A percentile compares a stretch with the other conserved stretches of the same genome.
phyloP scores from a whole-genome alignment of 495 filamentous ascomycete species.

The Astrocystis sublimbata region DNA sequence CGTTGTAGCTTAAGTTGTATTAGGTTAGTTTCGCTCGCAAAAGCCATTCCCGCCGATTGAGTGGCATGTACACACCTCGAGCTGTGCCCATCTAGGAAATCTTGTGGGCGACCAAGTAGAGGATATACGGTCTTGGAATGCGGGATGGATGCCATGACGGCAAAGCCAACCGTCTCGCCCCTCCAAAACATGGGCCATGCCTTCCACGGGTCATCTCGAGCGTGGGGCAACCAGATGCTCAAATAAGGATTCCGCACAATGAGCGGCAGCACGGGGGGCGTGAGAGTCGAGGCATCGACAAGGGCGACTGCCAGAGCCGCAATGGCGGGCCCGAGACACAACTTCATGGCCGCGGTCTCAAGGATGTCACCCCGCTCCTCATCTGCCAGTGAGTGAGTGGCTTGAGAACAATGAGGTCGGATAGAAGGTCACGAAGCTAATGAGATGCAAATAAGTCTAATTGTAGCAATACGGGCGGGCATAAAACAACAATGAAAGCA shows the following conservation, averaged over 20 bases:
- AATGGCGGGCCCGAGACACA: conserved; percentile 29
- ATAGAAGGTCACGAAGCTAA: background rate
- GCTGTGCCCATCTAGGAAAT: conserved; percentile 57
- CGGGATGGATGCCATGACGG: conserved; percentile 75
- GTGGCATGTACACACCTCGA: conserved; percentile 43
- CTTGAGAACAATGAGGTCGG: background rate
- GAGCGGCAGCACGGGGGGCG: conserved; percentile 82
- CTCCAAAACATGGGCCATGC: conserved; percentile 97
- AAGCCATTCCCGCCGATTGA: background rate
- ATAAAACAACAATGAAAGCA: background rate
- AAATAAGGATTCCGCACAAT: conserved; percentile 91
- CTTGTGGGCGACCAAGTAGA: conserved; percentile 82
- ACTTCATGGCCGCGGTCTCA: conserved; percentile 25
- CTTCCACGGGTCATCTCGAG: conserved; percentile 81
- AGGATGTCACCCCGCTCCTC: conserved; percentile 22
- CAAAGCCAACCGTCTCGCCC: conserved; percentile 77
- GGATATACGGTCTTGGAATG: conserved; percentile 75
- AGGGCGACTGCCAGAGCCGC: conserved; percentile 40
- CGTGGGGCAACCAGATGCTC: conserved; percentile 81
- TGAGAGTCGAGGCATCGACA: conserved; percentile 53
- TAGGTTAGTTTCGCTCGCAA: background rate
- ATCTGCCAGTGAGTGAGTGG: conserved; percentile 18
- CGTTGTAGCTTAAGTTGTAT: conserved; percentile 49
- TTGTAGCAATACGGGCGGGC: background rate
- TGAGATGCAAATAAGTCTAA: background rate